A percentile compares a stretch with the other conserved stretches of the same genome.
phyloP scores from a whole-genome alignment of 306 rosid species.

The Acacia melanoxylon region DNA sequence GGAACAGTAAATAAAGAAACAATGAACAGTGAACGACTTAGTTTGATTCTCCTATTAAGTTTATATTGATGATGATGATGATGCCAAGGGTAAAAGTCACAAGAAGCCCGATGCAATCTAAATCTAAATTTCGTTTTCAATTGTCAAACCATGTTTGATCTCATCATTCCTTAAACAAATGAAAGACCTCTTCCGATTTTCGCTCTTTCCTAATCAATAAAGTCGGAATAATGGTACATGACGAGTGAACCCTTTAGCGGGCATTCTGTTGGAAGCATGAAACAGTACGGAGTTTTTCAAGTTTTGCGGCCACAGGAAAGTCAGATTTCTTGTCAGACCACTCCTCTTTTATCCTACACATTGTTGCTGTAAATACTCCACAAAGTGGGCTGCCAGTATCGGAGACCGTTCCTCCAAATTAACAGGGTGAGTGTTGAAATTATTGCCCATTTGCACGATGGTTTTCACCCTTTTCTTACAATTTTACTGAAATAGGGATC shows the following conservation, averaged over 20 bases:
- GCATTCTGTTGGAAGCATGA: background rate
- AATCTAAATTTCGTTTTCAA: background rate
- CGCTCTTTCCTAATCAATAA: background rate
- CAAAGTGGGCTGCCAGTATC: background rate
- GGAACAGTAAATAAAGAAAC: too few species aligned
- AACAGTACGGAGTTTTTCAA: background rate
- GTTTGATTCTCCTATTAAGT: too few species aligned
- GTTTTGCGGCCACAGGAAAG: conserved; percentile 19
- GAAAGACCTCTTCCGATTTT: background rate
- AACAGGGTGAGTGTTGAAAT: background rate
- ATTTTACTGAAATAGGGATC: background rate
- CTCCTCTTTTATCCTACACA: background rate
- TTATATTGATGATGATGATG: too few species aligned
- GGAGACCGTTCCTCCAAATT: background rate
- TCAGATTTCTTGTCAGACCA: conserved; percentile 21
- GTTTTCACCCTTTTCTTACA: background rate
- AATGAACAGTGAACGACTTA: too few species aligned
- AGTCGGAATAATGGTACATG: background rate
- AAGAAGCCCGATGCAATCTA: background rate
- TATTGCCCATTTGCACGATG: background rate
- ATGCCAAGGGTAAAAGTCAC: conserved; percentile 29
- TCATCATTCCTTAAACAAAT: background rate
- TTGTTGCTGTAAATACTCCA: background rate
- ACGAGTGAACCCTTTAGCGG: background rate
- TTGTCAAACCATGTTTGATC: background rate